phyloP scores from a whole-genome alignment of 192 early-diverging fungal species.

The Entomortierella chlamydospora region DNA sequence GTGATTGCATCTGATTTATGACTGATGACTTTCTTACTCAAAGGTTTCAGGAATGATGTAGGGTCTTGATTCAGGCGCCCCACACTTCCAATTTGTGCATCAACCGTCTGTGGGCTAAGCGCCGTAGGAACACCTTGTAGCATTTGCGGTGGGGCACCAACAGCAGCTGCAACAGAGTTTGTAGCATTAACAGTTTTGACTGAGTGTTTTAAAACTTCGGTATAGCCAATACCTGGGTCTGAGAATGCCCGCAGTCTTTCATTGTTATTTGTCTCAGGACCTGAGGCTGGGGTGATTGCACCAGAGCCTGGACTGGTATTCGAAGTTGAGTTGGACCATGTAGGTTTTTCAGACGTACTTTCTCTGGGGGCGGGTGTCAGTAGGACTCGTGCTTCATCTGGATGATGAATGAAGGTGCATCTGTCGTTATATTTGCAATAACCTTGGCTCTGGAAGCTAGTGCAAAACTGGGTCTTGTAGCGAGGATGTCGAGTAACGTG shows the following conservation, averaged over 20 bases:
- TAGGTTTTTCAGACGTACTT: background rate
- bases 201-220: too few relatives aligned
- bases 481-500: slow-evolving; percentile 87
- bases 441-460: slow-evolving; percentile 88
- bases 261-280: background rate
- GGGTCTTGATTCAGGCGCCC: background rate
- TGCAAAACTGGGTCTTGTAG: slow-evolving; percentile 97
- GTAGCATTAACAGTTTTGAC: too few relatives aligned
- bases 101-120: background rate
- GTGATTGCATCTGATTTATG: slow-evolving; percentile 4
- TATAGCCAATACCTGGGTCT: slow-evolving; percentile 9
- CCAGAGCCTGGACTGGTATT: background rate
- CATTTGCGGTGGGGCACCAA: too few relatives aligned
- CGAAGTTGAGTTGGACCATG: background rate
- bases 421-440: slow-evolving; percentile 94
- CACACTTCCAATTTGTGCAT: background rate
- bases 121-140: too few relatives aligned
- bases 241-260: slow-evolving; percentile 11
- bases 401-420: slow-evolving; percentile 93
- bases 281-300: background rate
- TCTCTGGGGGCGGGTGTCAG: background rate
- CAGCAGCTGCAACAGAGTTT: too few relatives aligned
- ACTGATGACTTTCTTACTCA: background rate
- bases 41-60: background rate
- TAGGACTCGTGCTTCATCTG: slow-evolving; percentile 59